These are phyloP conservation scores for Yamadazyma sp. DNA, from an alignment of 805 yeast species.

Conservation along the genomic window DNA sequence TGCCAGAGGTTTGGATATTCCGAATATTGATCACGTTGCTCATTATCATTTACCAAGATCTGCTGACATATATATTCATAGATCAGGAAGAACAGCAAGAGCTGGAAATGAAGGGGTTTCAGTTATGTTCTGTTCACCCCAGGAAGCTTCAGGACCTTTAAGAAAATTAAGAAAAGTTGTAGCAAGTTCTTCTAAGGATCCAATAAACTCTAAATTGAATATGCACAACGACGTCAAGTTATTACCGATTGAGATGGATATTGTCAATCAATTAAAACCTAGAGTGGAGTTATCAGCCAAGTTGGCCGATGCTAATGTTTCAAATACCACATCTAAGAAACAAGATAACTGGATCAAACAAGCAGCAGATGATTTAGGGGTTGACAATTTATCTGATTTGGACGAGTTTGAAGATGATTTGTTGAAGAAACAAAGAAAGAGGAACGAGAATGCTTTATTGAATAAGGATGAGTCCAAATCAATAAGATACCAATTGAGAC, in stretches of 20 bases:
- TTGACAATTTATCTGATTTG: conserved; percentile 65
- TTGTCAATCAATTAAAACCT: conserved; percentile 66
- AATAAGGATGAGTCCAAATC: conserved; percentile 46
- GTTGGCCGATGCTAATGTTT: conserved; percentile 69
- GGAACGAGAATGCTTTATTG: conserved; percentile 39
- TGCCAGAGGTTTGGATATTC: conserved; percentile 94
- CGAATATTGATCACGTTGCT: conserved; percentile 86
- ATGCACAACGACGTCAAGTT: conserved; percentile 54
- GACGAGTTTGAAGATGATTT: conserved; percentile 64
- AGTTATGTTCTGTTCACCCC: conserved; percentile 87
- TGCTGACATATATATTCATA: conserved; percentile 91
- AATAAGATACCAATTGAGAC: conserved; percentile 51
- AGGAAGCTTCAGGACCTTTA: conserved; percentile 87
- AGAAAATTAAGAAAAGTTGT: conserved; percentile 65
- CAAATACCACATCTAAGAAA: conserved; percentile 56
- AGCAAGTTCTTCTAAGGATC: conserved; percentile 25
- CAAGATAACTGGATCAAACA: conserved; percentile 80
- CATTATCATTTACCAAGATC: conserved; percentile 94
- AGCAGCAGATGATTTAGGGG: conserved; percentile 91
- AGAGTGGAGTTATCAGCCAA: conserved; percentile 68
- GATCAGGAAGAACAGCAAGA: conserved; percentile 99
- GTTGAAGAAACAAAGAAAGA: conserved; percentile 58
- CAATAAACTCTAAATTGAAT: conserved; percentile 23
- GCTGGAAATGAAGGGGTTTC: conserved; percentile 95
- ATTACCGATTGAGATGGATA: conserved; percentile 73